phyloP scores from a whole-genome alignment of 2,329 filamentous ascomycete species.

The Xylariaceae sp. region DNA sequence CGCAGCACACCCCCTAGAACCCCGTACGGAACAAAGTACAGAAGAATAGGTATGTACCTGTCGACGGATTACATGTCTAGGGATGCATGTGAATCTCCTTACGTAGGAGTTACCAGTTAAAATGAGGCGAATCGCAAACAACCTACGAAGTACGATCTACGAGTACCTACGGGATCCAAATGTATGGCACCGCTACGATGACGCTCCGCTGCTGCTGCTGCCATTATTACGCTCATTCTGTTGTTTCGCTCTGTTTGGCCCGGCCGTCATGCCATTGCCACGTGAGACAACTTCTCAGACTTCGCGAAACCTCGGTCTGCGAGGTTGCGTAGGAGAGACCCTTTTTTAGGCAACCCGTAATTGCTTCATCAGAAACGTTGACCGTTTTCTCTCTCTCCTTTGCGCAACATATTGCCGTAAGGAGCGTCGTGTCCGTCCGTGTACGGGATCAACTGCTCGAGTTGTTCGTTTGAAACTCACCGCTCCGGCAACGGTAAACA shows the following conservation, averaged over 20 bases:
- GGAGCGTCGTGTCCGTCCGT: too few relatives aligned
- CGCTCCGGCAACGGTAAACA: constrained; percentile 11
- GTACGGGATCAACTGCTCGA: too few relatives aligned
- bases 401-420: too few relatives aligned
- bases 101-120: background rate
- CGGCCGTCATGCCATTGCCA: background rate
- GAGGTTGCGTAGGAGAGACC: background rate
- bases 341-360: background rate
- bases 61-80: background rate
- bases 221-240: background rate
- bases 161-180: background rate
- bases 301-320: constrained; percentile 10
- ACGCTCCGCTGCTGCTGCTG: background rate
- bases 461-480: constrained; percentile 26
- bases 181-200: background rate
- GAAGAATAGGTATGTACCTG: too few relatives aligned
- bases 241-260: background rate
- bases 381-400: too few relatives aligned
- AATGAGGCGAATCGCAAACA: constrained; percentile 1
- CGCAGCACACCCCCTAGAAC: background rate
- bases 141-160: background rate
- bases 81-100: background rate
- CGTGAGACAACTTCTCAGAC: constrained; percentile 10
- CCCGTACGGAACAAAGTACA: too few relatives aligned
- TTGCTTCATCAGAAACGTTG: too few relatives aligned